Evolutionary conservation across 805 yeast genomes (phyloP), one percentile per base, ranked within the genome.

Genomic region (Ascoidea rubescens): DNA sequence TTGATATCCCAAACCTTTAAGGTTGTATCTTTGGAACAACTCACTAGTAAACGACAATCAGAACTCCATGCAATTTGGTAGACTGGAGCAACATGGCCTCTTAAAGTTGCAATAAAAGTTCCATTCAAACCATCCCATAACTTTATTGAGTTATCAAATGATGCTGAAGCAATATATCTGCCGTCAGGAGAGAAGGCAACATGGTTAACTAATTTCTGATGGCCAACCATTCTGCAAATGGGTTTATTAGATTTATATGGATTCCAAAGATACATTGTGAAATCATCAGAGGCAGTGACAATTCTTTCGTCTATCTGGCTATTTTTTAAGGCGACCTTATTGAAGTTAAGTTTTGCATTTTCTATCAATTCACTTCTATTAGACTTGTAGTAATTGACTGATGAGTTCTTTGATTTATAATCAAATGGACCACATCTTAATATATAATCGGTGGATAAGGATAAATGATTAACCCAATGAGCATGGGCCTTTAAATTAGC

Each of bases 1-100:
- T 86, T 78, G 28, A 91, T 81, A 63, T 91, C 97, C 98, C 98
- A 91, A 1, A 91, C 96, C 66, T 91, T 91, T 62, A 91, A 74
- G 1, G 98, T 91, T 1, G 98, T 90, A 66, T 91, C 98, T 64
- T 91, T 91, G 12, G 97, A 89, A 66, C 96, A 86, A 62, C 96
- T 85, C 7, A 89, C 99, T 53, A 93, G 71, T 44, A 91, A 70
- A 59, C 99, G 73, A 66, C 91, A 86, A 63, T 93, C 99, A 1
- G 96, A 83, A 4, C 96, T 88, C 99, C 99, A 93, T 0, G 98
- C 87, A 4, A 96, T 88, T 68, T 91, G 97, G 66, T 93, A 93
- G 0, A 93, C 99, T 2, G 98, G 88, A 0, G 97, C 96, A 54
- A 93, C 99, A 65, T 93, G 99, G 1, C 99, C 99, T 57, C 99